Conservation (phyloP, 306 rosid species). For the Lathyrus tuberosus region DNA sequence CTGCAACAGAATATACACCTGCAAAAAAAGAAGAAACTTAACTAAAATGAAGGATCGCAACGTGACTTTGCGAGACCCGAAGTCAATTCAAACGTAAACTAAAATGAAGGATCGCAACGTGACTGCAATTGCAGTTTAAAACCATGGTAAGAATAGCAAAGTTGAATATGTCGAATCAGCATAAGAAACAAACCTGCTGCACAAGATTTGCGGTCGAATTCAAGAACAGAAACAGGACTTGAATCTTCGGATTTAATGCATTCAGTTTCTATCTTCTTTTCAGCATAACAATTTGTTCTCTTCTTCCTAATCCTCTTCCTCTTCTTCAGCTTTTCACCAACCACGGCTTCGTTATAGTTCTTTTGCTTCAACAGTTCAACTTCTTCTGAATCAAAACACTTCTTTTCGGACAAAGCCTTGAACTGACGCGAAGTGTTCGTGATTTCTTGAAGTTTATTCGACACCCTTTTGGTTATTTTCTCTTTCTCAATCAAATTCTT, state of each 20-base stretch:
- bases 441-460: slow-evolving; percentile 40
- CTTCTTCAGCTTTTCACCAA: slow-evolving; percentile 40
- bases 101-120: background rate
- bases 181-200: slow-evolving; percentile 58
- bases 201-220: slow-evolving; percentile 48
- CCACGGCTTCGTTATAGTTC: slow-evolving; percentile 29
- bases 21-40: background rate
- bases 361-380: slow-evolving; percentile 29
- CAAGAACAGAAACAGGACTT: slow-evolving; percentile 90
- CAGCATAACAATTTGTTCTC: slow-evolving; percentile 31
- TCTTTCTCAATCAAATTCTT: slow-evolving; percentile 43
- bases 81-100: background rate
- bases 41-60: background rate
- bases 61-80: background rate
- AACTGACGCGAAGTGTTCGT: slow-evolving; percentile 25
- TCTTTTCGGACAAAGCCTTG: slow-evolving; percentile 35
- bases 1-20: slow-evolving; percentile 23
- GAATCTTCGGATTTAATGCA: slow-evolving; percentile 61
- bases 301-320: slow-evolving; percentile 35
- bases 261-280: slow-evolving; percentile 48
- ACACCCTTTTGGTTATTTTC: slow-evolving; percentile 42
- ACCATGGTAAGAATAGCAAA: background rate
- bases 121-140: background rate
- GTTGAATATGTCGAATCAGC: slow-evolving; percentile 1
- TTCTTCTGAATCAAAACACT: slow-evolving; percentile 35